Evolutionary conservation across 2,329 filamentous ascomycete genomes (phyloP), one percentile per base, ranked within the genome.

Genomic region (Calonectria leucothoes): DNA sequence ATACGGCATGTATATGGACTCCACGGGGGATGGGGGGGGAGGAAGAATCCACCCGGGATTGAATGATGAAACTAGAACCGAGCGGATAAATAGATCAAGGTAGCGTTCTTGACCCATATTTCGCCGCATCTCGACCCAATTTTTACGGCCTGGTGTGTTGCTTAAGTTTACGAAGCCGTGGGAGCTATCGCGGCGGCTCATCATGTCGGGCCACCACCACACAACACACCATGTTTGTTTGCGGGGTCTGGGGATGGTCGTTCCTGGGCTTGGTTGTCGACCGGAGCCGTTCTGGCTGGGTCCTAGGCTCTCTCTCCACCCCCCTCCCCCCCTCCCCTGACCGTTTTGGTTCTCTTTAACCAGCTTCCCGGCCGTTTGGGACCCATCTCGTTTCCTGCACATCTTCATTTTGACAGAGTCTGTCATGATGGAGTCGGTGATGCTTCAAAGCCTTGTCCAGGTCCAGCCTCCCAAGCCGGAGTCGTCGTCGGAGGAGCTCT

Each of bases 381-480:
- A 55, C 15, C 42, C 42, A 10, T 48, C 14, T 39, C 14, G 29
- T 52, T 42, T 68, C 27, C 42, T 49, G 15, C 14, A 23, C 12
- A 69, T 23, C 14, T 48, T 64, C 45, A 25, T 8, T 8, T 49
- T 29, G 27, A 52, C 31, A 23, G 11, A 27, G n/a, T n/a, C 73
- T 25, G 27, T 70, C 52, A 78, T 64, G n/a, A 85, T 85, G 84
- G 82, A 85, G 25, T 76, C 83, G 4, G 73, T 81, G 6, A 78
- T 84, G 63, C 71, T 86, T 39, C 78, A 76, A n/a, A 79, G 79
- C 37, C 78, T 86, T 10, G 79, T 83, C 66, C 77, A 82, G 65
- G 81, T 85, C 6, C 78, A 83, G 61, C 81, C 83, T 49, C 66
- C 75, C 10, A 69, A 71, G 59, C 29, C 51, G 63, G 75, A 70